Percentiles rank a stretch among this genome's conserved stretches.
These are phyloP conservation scores for Lodderomyces metapsilosis DNA, from an alignment of 1,139 yeast genomes.

Conservation along the genomic window DNA sequence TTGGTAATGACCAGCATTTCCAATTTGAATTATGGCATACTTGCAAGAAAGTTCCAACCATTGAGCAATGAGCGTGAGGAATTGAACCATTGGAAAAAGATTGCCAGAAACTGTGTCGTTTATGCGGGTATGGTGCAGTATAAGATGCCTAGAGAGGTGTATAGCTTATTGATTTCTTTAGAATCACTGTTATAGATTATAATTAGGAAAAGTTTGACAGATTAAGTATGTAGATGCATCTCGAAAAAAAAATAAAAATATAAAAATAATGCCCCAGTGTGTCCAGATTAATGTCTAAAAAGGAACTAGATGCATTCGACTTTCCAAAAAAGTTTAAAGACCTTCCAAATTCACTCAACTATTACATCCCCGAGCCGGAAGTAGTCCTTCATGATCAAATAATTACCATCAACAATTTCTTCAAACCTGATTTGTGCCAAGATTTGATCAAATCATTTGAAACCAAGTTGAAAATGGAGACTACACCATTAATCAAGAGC, in stretches of 20 bases:
- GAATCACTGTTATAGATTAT: slow-evolving; percentile 52
- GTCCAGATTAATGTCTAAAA: neutral
- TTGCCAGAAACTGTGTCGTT: slow-evolving; percentile 86
- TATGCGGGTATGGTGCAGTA: slow-evolving; percentile 96
- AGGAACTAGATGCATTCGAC: slow-evolving; percentile 3
- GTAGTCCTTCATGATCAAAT: slow-evolving; percentile 41
- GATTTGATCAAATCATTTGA: slow-evolving; percentile 42
- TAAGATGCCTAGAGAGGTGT: slow-evolving; percentile 91
- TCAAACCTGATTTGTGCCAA: slow-evolving; percentile 40
- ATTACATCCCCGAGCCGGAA: slow-evolving; percentile 35
- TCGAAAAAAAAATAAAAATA: neutral
- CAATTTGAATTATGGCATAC: slow-evolving; percentile 52
- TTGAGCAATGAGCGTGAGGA: slow-evolving; percentile 55
- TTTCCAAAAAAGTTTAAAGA: slow-evolving; percentile 32
- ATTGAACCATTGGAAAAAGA: slow-evolving; percentile 51
- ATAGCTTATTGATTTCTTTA: slow-evolving; percentile 67
- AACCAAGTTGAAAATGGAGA: slow-evolving; percentile 34
- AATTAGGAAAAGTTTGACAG: too few relatives aligned
- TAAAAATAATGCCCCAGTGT: neutral
- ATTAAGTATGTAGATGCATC: too few relatives aligned
- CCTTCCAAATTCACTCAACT: slow-evolving; percentile 24
- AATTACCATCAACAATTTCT: slow-evolving; percentile 42
- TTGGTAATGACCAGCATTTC: slow-evolving; percentile 81
- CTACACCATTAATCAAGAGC: slow-evolving; percentile 50
- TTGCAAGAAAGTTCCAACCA: slow-evolving; percentile 47